Percentiles rank a stretch among this genome's conserved stretches.
phyloP scores from a whole-genome alignment of 768 basidiomycete genomes.

The Pulveroboletus sp. region DNA sequence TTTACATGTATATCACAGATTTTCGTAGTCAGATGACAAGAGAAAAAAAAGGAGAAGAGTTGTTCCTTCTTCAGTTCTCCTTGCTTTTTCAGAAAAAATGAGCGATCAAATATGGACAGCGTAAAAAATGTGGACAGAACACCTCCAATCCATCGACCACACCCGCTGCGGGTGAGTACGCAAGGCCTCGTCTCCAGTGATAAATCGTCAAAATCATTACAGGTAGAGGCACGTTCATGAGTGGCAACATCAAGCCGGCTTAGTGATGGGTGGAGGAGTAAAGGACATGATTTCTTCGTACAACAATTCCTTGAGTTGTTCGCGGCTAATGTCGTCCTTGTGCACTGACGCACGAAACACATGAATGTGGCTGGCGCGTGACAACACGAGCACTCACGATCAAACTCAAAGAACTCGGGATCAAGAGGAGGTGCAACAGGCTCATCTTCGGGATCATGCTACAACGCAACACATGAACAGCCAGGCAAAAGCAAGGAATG shows the following conservation, averaged over 20 bases:
- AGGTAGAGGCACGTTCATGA: background rate
- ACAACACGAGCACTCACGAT: conserved; percentile 51
- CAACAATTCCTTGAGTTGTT: conserved; percentile 90
- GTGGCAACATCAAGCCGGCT: background rate
- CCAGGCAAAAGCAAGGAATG: background rate
- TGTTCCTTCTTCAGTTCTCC: background rate
- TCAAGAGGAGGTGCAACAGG: conserved; percentile 94
- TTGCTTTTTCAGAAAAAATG: conserved; percentile 2
- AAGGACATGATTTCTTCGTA: conserved; percentile 96
- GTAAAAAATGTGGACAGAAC: background rate
- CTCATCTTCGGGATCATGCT: conserved; percentile 97
- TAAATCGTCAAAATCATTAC: conserved; percentile 4
- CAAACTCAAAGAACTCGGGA: conserved; percentile 97
- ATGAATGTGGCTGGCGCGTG: background rate
- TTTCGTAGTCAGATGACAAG: conserved; percentile 7
- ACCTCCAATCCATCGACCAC: background rate
- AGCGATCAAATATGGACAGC: conserved; percentile 1
- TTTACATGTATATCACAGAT: conserved; percentile 11
- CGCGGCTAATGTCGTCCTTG: conserved; percentile 94
- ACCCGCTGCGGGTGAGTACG: background rate
- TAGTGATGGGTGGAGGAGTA: conserved; percentile 59
- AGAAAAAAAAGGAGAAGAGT: background rate
- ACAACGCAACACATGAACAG: conserved; percentile 7
- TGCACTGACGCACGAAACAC: conserved; percentile 51
- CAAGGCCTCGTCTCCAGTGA: conserved; percentile 2